Base-by-base conservation (phyloP, 768 basidiomycete genomes). In the Hericium rajendrae region DNA sequence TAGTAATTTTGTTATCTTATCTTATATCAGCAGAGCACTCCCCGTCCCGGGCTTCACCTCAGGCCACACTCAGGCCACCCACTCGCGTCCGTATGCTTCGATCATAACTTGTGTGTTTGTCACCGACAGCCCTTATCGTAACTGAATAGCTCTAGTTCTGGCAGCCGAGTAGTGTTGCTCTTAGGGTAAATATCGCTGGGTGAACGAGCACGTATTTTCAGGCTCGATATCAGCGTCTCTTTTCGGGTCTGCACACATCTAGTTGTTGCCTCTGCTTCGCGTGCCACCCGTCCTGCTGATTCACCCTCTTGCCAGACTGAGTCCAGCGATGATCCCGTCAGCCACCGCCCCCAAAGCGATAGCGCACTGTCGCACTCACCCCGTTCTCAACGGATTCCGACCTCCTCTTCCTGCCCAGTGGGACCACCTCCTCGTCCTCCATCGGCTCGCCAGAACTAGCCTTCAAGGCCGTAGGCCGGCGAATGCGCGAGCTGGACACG, bases 381-480 rank as follows among this genome's bases (percentile, higher is more conserved):
- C 48, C 49, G 48, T 54, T 48, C 51, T 24, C 51, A n/a, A 15
- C 28, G 26, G 48, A 20, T 39, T 10, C 50, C 41, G 49, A 16
- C 28, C 24, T 5, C 59, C 20, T 38, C 54, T 26, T 8, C 49
- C 55, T 38, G 0, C 26, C 54, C 24, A 24, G 22, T 37, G 43
- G 28, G 12, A 40, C 41, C 6, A 10, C 28, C 2, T 51, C 55
- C 52, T 38, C 50, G 43, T 57, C 60, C 12, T 60, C 48, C 3
- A 66, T 64, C 55, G 80, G 78, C 11, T 70, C 73, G 0, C 75
- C 74, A 58, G 79, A 85, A 10, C 78, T 77, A 10, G 83, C 71
- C 12, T 82, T 79, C 43, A 76, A 78, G 2, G 85, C 83, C 4
- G 70, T 77, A 0, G 79, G 78, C 26, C 68, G 65, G 11, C 58